Conservation (phyloP, 805 yeast species). For the Brettanomyces anomalus region DNA sequence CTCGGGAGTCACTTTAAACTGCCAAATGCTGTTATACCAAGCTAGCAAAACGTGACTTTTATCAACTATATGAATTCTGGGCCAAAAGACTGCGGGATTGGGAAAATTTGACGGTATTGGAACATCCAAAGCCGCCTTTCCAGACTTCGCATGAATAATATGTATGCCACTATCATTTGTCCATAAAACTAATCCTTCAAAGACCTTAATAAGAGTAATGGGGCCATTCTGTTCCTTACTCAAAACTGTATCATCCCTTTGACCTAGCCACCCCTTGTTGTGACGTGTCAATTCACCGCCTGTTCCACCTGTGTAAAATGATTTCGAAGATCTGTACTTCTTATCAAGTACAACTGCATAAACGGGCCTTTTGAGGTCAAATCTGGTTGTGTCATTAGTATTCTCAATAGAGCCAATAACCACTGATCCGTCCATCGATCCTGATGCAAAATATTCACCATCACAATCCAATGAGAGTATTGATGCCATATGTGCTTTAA, state of each 20-base stretch:
- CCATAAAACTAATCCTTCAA: conserved; percentile 69
- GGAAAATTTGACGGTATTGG: conserved; percentile 47
- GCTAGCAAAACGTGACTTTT: conserved; percentile 62
- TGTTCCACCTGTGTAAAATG: conserved; percentile 84
- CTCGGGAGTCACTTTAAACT: conserved; percentile 22
- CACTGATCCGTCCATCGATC: conserved; percentile 90
- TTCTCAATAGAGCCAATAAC: conserved; percentile 66
- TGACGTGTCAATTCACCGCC: conserved; percentile 74
- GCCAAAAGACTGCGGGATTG: conserved; percentile 78
- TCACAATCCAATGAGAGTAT: conserved; percentile 65
- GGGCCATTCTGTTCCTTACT: conserved; percentile 54
- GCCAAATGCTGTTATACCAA: conserved; percentile 79
- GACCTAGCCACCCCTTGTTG: conserved; percentile 80
- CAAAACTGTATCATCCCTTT: conserved; percentile 57
- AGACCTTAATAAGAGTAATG: conserved; percentile 53
- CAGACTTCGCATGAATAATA: conserved; percentile 49
- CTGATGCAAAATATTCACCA: conserved; percentile 71
- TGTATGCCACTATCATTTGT: conserved; percentile 76
- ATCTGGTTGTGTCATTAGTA: conserved; percentile 56
- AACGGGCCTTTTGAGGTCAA: conserved; percentile 80
- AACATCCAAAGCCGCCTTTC: conserved; percentile 40
- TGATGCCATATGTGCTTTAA: conserved; percentile 81
- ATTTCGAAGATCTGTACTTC: conserved; percentile 49
- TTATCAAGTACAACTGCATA: conserved; percentile 79
- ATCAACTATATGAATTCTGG: conserved; percentile 61